Evolutionary conservation across 768 basidiomycete genomes (phyloP), one percentile per base, ranked within the genome.

Genomic region (Tricholomella constricta): DNA sequence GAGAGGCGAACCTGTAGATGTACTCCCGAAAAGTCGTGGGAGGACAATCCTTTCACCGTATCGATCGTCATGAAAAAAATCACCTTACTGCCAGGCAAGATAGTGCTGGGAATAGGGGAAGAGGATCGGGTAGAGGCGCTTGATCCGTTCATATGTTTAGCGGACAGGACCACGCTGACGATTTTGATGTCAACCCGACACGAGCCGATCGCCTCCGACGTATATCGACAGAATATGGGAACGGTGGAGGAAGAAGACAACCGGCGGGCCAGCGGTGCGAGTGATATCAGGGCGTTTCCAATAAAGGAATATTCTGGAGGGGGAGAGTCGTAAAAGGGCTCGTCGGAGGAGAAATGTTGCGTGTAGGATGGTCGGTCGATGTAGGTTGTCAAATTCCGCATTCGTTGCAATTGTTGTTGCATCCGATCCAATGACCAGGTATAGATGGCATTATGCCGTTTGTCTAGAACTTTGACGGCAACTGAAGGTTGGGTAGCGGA

Each of bases 141-240:
- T 1, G 90, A 91, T 45, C 80, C 76, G 58, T 81, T 78, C 32
- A 75, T 68, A 65, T 86, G 78, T 69, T 81, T 84, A 6, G 84
- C 69, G 2, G 87, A 77, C 36, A 83, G 68, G 23, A 84, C 73
- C 34, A 90, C 81, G 56, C 85, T 91, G 58, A 89, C 80, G 38
- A 93, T 80, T 71, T 86, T 91, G 70, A 97, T 79, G 58, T 88
- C 85, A 48, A 97, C 78, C 20, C 93, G 84, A 72, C 95, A 98
- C 23, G 92, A 93, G 1, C 96, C 97, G 58, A 98, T 94, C 1
- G 95, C 95, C 66, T 98, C 96, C 42, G 92, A 82, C 1, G 94
- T 97, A 64, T 95, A 96, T 27, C 90, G 85, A 65, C 93, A 96
- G 68, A 93, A 92, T 64, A 99, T 94, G 1, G 94, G 94, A 14